phyloP scores from a whole-genome alignment of 805 yeast genomes.

The Osmozyma mogii region DNA sequence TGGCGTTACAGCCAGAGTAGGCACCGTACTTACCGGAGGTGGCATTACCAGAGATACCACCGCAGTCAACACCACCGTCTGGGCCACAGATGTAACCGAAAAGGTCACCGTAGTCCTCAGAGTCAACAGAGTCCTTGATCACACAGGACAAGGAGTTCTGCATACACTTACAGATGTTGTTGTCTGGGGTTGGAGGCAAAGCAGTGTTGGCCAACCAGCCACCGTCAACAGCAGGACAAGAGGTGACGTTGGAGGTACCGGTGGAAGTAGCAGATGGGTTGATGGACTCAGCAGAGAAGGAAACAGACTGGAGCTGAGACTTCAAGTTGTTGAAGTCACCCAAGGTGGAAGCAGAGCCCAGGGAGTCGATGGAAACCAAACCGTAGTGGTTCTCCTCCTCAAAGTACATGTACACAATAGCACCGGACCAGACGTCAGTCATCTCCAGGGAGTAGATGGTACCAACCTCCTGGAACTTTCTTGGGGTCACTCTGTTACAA shows the following conservation, averaged over 20 bases:
- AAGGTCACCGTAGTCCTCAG: conserved; percentile 27
- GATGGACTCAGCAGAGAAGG: conserved; percentile 38
- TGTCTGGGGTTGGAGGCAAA: conserved; percentile 39
- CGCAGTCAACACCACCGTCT: conserved; percentile 26
- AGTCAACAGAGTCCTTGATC: conserved; percentile 19
- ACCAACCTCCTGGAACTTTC: conserved; percentile 65
- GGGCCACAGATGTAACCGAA: conserved; percentile 29
- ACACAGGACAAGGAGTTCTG: conserved; percentile 27
- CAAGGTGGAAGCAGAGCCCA: conserved; percentile 47
- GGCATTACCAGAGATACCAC: conserved; percentile 31
- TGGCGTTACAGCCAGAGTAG: conserved; percentile 29
- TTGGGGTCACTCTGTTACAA: conserved; percentile 63
- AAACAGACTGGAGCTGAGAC: conserved; percentile 38
- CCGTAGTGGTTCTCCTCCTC: conserved; percentile 72
- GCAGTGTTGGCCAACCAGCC: conserved; percentile 31
- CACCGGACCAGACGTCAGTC: conserved; percentile 88
- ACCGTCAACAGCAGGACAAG: conserved; percentile 28
- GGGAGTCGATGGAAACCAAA: conserved; percentile 47
- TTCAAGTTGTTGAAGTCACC: conserved; percentile 46
- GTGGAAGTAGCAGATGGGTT: conserved; percentile 41
- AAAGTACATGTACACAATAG: conserved; percentile 81
- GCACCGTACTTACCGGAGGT: conserved; percentile 35
- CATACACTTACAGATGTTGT: conserved; percentile 30
- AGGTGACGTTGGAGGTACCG: conserved; percentile 14
- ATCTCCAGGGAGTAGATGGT: conserved; percentile 56